Base-by-base conservation (phyloP, 192 early-diverging fungal species). In the Coemansia sp. region DNA sequence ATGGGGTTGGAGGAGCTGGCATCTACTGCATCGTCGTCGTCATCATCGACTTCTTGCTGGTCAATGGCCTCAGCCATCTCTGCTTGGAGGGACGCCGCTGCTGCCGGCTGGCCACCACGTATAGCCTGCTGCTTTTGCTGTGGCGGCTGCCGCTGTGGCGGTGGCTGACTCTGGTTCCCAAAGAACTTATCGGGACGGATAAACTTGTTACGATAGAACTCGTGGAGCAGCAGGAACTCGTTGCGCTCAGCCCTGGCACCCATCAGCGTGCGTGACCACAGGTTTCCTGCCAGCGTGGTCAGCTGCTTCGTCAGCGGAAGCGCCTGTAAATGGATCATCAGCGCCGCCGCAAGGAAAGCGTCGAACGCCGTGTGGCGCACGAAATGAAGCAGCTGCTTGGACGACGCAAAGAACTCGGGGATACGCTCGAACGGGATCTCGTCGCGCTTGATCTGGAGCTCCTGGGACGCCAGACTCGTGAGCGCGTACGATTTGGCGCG, bases 241-340 rank as follows among this genome's bases (percentile, higher is more conserved):
- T 98, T 98, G 46, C 96, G 88, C 64, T 98, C 95, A 15, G 95
- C 92, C 46, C 95, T 85, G 21, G 89, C 93, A 29, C 94, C 94
- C 55, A 86, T 86, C 74, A 99, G 84, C 1, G 96, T 96, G 58
- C 90, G 84, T 9, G 93, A 64, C 98, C 96, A 98, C 40, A 96
- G 64, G 76, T 99, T 99, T 10, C 98, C 98, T 7, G 95, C 94
- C 29, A 98, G 71, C 8, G 85, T 86, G 10, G 98, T 98, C 63
- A 99, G 74, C 71, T 98, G 95, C 74, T 88, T 90, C 20, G 95
- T 94, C 55, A 99, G 81, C 21, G 93, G 95, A 16, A 99, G 71
- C 2, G 92, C 81, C 64, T 99, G 95, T 31, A 99, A 68, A 46
- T 90, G 89, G 74, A 92, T 88, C 89, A 94, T 92, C n/a, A 99